Evolutionary conservation across 2,329 filamentous ascomycete species (phyloP).

Genomic region (Tolypocladium paradoxum): DNA sequence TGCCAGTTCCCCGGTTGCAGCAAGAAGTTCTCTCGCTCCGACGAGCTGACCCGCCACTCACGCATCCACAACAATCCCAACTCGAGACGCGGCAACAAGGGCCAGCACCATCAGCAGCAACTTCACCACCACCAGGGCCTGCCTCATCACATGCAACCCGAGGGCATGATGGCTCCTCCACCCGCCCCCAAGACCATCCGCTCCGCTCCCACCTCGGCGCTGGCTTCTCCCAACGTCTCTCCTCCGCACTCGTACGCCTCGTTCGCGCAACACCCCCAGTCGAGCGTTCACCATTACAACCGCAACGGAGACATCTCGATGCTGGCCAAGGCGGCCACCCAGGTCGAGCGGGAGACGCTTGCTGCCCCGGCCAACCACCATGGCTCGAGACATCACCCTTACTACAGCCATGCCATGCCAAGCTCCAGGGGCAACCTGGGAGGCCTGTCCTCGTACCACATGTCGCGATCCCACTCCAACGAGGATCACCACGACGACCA

Average conservation of each 20-base stretch:
- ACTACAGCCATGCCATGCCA: slow-evolving; percentile 38
- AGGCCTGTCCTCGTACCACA: slow-evolving; percentile 79
- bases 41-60: slow-evolving; percentile 93
- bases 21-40: slow-evolving; percentile 92
- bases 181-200: slow-evolving; percentile 68
- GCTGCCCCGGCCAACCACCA: slow-evolving; percentile 30
- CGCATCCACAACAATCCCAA: slow-evolving; percentile 99
- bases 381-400: slow-evolving; percentile 40
- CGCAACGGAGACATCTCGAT: slow-evolving; percentile 46
- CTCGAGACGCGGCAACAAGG: slow-evolving; percentile 86
- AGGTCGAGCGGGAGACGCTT: slow-evolving; percentile 49
- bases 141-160: slow-evolving; percentile 34
- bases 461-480: slow-evolving; percentile 80
- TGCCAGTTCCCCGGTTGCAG: slow-evolving; percentile 94
- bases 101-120: slow-evolving; percentile 30
- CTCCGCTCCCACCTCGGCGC: slow-evolving; percentile 76
- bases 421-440: slow-evolving; percentile 54
- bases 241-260: slow-evolving; percentile 81
- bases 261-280: slow-evolving; percentile 45
- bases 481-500: slow-evolving; percentile 70
- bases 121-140: slow-evolving; percentile 26
- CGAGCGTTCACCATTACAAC: slow-evolving; percentile 37
- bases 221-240: slow-evolving; percentile 91
- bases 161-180: slow-evolving; percentile 70
- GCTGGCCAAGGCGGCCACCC: slow-evolving; percentile 49